Evolutionary conservation across 2,329 filamentous ascomycete genomes (phyloP).

Genomic region (Sarocladium kiliense): DNA sequence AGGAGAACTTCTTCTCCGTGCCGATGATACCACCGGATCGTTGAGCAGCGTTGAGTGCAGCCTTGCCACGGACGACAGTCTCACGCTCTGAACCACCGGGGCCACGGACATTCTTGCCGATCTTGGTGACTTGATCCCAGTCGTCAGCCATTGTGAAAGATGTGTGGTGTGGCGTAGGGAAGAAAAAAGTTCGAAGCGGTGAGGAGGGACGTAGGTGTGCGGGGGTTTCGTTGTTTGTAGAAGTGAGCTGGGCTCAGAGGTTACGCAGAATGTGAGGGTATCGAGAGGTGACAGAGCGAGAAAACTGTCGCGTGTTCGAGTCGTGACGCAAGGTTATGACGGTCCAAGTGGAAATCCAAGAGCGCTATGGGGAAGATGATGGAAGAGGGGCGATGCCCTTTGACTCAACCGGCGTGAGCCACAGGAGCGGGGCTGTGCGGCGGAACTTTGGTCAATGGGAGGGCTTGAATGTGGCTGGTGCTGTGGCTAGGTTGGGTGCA

Average conservation of each 20-base stretch:
- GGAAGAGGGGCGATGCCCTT: conserved; percentile 19
- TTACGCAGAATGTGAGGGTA: background rate
- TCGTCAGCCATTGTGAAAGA: conserved; percentile 62
- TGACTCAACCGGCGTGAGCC: conserved; percentile 33
- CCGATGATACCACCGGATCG: conserved; percentile 69
- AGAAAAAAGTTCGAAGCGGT: background rate
- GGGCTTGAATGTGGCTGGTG: conserved; percentile 6
- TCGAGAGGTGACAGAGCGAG: conserved; percentile 3
- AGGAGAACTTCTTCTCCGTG: conserved; percentile 87
- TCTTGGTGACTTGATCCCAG: conserved; percentile 88
- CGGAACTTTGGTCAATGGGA: conserved; percentile 14
- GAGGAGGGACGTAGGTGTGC: background rate
- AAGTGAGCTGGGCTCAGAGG: background rate
- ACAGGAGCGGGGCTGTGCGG: conserved; percentile 11
- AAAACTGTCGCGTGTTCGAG: conserved; percentile 9
- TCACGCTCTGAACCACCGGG: conserved; percentile 66
- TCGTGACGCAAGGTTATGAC: conserved; percentile 15
- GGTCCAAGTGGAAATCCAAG: conserved; percentile 3
- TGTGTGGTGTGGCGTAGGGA: conserved; percentile 14
- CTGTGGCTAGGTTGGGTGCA: background rate
- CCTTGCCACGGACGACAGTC: conserved; percentile 81
- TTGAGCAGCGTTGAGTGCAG: conserved; percentile 82
- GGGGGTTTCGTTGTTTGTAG: background rate
- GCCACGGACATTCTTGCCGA: conserved; percentile 77
- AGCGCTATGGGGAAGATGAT: conserved; percentile 23